Percentiles rank a stretch among this genome's conserved stretches.
Evolutionary conservation across 306 rosid genomes (phyloP).

Genomic region (Quillaja saponaria): DNA sequence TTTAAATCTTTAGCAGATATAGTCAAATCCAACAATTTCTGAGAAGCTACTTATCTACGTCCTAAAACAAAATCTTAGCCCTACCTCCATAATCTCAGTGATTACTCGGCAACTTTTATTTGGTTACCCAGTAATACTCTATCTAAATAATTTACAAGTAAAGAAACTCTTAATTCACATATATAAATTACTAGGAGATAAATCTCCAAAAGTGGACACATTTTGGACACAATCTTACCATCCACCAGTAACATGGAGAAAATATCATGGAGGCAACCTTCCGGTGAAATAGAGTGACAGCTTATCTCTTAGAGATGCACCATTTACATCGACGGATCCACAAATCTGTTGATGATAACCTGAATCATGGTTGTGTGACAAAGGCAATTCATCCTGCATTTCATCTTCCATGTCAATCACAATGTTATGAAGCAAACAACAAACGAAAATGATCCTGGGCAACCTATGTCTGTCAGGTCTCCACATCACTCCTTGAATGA

Average conservation of each 20-base stretch:
- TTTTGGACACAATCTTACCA: constrained; percentile 29
- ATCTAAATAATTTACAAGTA: constrained; percentile 28
- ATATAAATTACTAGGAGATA: background rate
- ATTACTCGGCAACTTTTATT: constrained; percentile 22
- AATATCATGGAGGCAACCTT: constrained; percentile 43
- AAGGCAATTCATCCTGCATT: constrained; percentile 46
- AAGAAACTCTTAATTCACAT: constrained; percentile 21
- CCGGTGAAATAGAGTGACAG: constrained; percentile 56
- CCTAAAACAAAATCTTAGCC: background rate
- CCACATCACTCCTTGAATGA: constrained; percentile 93
- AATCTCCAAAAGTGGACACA: constrained; percentile 4
- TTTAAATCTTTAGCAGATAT: background rate
- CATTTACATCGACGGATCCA: constrained; percentile 56
- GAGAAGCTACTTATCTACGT: background rate
- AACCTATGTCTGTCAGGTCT: constrained; percentile 86
- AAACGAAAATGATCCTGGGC: constrained; percentile 87
- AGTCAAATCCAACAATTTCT: background rate
- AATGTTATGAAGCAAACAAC: constrained; percentile 92
- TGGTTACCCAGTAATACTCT: constrained; percentile 17
- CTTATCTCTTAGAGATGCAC: constrained; percentile 62
- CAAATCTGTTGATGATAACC: constrained; percentile 71
- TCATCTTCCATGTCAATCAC: constrained; percentile 68
- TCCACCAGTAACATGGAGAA: constrained; percentile 11
- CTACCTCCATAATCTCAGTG: background rate
- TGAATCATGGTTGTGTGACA: constrained; percentile 65